These are phyloP conservation scores for Amanita muscaria DNA, from an alignment of 768 basidiomycete species.

Conservation along the genomic window DNA sequence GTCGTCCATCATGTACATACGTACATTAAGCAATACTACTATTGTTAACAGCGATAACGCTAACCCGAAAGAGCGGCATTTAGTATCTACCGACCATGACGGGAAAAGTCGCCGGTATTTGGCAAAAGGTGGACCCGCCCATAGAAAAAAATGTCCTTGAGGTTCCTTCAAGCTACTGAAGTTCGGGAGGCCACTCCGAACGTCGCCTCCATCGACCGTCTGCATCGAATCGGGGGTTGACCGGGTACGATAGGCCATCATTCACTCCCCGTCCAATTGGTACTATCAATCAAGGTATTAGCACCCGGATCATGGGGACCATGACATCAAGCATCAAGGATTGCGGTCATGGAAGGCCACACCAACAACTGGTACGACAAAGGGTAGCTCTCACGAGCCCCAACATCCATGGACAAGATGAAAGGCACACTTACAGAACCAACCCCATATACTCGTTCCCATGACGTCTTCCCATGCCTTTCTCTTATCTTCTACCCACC, in stretches of 20 bases:
- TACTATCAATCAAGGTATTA: constrained; percentile 39
- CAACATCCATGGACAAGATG: neutral
- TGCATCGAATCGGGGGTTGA: constrained; percentile 65
- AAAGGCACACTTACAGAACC: constrained; percentile 60
- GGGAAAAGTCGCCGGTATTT: too few species aligned
- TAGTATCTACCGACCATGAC: too few species aligned
- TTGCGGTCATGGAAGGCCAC: too few species aligned
- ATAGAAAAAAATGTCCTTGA: too few species aligned
- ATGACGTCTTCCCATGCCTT: constrained; percentile 77
- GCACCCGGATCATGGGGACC: neutral
- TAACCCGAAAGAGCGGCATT: too few species aligned
- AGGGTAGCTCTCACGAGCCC: neutral
- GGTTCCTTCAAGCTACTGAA: too few species aligned
- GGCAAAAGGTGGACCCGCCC: too few species aligned
- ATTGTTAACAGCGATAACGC: too few species aligned
- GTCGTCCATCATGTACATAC: neutral
- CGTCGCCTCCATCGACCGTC: constrained; percentile 62
- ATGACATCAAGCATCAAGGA: neutral
- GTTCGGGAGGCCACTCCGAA: constrained; percentile 59
- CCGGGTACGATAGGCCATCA: constrained; percentile 56
- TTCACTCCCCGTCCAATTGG: constrained; percentile 36
- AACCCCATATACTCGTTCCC: constrained; percentile 59
- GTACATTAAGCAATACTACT: neutral
- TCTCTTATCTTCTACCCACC: constrained; percentile 64
- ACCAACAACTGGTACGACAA: constrained; percentile 7